Evolutionary conservation across 2,329 filamentous ascomycete species (phyloP), one percentile per base, ranked within the genome.

Genomic region (Colletotrichum coccodes): DNA sequence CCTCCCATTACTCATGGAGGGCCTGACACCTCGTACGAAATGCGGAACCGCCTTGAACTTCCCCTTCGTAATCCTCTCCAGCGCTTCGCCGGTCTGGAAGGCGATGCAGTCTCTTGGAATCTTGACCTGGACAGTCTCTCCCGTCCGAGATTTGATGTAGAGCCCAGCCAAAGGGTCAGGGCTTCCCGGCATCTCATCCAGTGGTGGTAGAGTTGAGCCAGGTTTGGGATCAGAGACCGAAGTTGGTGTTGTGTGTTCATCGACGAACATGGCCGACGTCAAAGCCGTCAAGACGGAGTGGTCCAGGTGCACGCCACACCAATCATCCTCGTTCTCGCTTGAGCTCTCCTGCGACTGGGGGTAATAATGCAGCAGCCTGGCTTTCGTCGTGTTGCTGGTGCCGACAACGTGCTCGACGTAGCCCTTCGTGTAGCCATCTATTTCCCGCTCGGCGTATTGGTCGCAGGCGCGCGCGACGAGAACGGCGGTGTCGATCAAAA

Each of bases 231-330:
- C 56, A 62, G 78, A 77, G 0, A 81, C 76, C 40, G 80, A 72
- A 44, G 81, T 73, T 67, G 73, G 70, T 71, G 82, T 73, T 66
- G 77, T 76, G 28, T 79, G 80, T 82, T 98, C 95, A 76, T 98
- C 94, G 71, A 98, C 87, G 79, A 97, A 98, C 94, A 98, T 97
- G 73, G 95, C 95, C 1, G 92, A 95, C 0, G 95, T 98, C 46
- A 98, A 86, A 16, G 94, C 95, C 0, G 96, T 98, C 44, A 98
- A 85, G 77, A 95, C 98, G 47, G 95, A 94, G 75, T 98, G 94
- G 79, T 98, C 95, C 65, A 96, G 85, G 78, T 60, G 57, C 1
- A 60, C 57, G 81, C 97, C 93, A 79, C 97, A 95, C 69, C 94
- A 91, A 65, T 84, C 83, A 32, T 78, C 79, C 72, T 70, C 79